Percentiles rank a stretch among this genome's conserved stretches.
Conservation (phyloP, 768 basidiomycete species). For the Hypsizygus marmoreus region DNA sequence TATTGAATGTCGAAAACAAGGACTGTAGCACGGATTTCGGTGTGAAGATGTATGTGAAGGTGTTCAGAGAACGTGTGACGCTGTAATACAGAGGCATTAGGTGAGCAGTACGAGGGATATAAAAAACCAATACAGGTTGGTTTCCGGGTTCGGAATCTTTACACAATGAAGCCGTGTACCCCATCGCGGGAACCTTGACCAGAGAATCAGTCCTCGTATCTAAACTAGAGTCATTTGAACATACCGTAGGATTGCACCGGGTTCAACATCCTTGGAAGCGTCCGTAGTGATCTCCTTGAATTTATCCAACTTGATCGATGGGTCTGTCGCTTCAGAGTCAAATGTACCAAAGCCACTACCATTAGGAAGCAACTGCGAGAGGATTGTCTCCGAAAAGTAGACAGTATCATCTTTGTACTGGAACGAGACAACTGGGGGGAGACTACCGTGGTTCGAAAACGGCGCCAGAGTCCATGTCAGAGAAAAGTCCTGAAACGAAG, state of each 20-base stretch:
- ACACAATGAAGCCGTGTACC: conserved; percentile 39
- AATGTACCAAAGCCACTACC: conserved; percentile 43
- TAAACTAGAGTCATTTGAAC: background rate
- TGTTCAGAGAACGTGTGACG: conserved; percentile 20
- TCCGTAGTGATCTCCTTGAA: background rate
- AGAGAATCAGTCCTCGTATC: background rate
- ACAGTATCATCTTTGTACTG: conserved; percentile 32
- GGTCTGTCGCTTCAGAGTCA: conserved; percentile 22
- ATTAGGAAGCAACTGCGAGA: conserved; percentile 32
- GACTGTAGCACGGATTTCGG: conserved; percentile 31
- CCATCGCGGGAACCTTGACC: conserved; percentile 38
- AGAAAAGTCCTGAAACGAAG: conserved; percentile 25
- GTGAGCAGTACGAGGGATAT: background rate
- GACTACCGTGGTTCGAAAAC: conserved; percentile 33
- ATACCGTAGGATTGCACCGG: conserved; percentile 31
- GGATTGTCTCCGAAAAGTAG: conserved; percentile 38
- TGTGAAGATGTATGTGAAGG: conserved; percentile 36
- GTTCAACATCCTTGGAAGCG: conserved; percentile 19
- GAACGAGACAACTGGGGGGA: conserved; percentile 36
- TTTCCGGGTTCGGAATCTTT: conserved; percentile 28
- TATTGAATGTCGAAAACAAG: conserved; percentile 34
- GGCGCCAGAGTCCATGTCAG: conserved; percentile 43
- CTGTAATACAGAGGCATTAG: conserved; percentile 12
- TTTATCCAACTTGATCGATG: conserved; percentile 15
- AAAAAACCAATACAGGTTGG: conserved; percentile 32